Base-by-base conservation (phyloP, 352 stramenopile genomes). In the Phytophthora macrochlamydospora region DNA sequence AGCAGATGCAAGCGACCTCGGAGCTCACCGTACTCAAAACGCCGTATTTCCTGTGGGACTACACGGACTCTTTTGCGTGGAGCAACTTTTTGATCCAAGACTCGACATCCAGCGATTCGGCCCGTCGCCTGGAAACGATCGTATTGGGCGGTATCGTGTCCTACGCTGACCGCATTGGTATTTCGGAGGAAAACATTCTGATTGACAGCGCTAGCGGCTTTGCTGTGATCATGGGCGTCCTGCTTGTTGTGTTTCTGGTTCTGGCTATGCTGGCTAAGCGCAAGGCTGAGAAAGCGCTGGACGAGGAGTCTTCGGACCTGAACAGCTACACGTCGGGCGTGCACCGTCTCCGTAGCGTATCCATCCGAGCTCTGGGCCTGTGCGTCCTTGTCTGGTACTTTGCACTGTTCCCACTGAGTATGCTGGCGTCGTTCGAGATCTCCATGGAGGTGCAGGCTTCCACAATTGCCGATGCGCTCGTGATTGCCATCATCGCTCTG, bases 1-100 rank as follows among this genome's bases (percentile, higher is more conserved):
- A 93, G 70, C 81, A 90, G 33, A 85, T 93, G 73, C 66, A 76
- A 35, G 75, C 80, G 3, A 51, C 87, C 0, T 92, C 84, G 29
- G 69, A 89, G 37, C 68, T 89, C 18, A 90, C 81, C 28, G 60
- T 89, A 29, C 62, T 86, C 31, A 88, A 91, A 57, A 85, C 76
- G 8, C 83, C 85, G 7, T 88, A 88, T 46, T 89, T 83, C 65
- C 56, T 90, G 2, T 88, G 79, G 75, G 76, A 88, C 44, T 92
- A 83, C 61, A 86, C 81, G 32, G 85, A 92, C 56, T 81, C 79
- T 28, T 89, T 93, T 31, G 62, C 81, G 4, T 93, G 85, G 83
- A 82, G 74, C 49, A 90, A 85, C 59, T 91, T 90, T 43, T 59
- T 91, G 37, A 65, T 90, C 2, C 57, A 71, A 11, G 59, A 66